Percentiles rank a stretch among this genome's conserved stretches.
Conservation (phyloP, 371 early-diverging fungal species). For the Apophysomyces elegans region DNA sequence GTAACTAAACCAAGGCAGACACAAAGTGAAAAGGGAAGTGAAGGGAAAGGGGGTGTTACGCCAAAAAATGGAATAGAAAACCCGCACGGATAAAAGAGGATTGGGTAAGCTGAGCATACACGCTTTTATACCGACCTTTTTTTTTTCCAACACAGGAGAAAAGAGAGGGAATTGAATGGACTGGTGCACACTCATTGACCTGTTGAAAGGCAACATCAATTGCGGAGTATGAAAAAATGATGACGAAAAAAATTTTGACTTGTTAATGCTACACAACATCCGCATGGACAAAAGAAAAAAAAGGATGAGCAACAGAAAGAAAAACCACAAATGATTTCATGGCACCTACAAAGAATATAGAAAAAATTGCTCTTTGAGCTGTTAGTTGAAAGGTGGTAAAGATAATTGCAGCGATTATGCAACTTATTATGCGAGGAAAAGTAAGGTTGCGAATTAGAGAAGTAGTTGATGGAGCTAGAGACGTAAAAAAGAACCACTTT, state of each 20-base stretch:
- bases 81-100: slow-evolving; percentile 7
- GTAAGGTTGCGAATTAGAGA: too few species aligned
- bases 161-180: neutral
- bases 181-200: neutral
- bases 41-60: neutral
- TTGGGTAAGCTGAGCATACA: slow-evolving; percentile 8
- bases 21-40: neutral
- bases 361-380: too few species aligned
- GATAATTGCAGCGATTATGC: too few species aligned
- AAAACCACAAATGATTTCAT: too few species aligned
- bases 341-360: too few species aligned
- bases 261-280: neutral
- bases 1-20: neutral
- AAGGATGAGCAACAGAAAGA: neutral
- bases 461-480: too few species aligned
- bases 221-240: too few species aligned
- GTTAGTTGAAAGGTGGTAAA: too few species aligned
- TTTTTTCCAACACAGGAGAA: slow-evolving; percentile 6
- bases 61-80: neutral
- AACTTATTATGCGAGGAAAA: too few species aligned
- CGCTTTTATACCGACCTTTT: slow-evolving; percentile 11
- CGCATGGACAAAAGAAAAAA: neutral
- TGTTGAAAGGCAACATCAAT: too few species aligned
- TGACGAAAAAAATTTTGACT: too few species aligned
- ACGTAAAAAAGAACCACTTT: too few species aligned